Percentiles rank a stretch among this genome's conserved stretches.
Evolutionary conservation across 75 land plant species (phyloP).

Genomic region (Cryptomeria japonica): DNA sequence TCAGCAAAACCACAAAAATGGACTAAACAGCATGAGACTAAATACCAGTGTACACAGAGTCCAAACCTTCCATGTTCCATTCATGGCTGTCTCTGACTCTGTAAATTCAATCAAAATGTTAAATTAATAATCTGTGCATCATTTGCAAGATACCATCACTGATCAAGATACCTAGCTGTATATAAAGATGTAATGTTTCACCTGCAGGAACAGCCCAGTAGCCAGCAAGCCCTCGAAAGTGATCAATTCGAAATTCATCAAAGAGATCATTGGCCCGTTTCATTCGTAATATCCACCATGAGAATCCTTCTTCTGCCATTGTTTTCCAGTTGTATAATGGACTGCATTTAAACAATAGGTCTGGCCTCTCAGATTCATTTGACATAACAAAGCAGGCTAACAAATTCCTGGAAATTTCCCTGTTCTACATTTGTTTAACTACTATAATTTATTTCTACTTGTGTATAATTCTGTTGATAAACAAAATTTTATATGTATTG

Average conservation of each 20-base stretch:
- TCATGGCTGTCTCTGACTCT: slow-evolving; percentile 73
- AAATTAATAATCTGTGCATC: neutral
- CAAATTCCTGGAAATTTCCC: neutral
- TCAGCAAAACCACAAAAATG: neutral
- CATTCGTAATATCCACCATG: slow-evolving; percentile 90
- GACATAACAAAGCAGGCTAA: neutral
- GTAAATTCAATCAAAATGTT: slow-evolving; percentile 18
- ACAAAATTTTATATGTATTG: too few species aligned
- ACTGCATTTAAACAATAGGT: slow-evolving; percentile 32
- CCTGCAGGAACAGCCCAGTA: slow-evolving; percentile 96
- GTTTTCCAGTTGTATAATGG: slow-evolving; percentile 94
- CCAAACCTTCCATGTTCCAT: slow-evolving; percentile 90
- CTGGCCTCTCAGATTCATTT: neutral
- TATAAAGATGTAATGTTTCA: slow-evolving; percentile 4
- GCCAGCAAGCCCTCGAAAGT: slow-evolving; percentile 95
- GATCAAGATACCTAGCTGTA: neutral
- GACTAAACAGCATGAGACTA: neutral
- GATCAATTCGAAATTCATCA: slow-evolving; percentile 97
- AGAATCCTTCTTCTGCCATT: slow-evolving; percentile 82
- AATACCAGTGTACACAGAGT: neutral
- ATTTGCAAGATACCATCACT: slow-evolving; percentile 10
- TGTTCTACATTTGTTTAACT: neutral
- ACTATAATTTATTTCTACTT: too few species aligned
- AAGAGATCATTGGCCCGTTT: slow-evolving; percentile 76
- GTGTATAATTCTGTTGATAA: too few species aligned